Conservation (phyloP, 1,284 basidiomycete genomes). For the Rhodotorula sp. region DNA sequence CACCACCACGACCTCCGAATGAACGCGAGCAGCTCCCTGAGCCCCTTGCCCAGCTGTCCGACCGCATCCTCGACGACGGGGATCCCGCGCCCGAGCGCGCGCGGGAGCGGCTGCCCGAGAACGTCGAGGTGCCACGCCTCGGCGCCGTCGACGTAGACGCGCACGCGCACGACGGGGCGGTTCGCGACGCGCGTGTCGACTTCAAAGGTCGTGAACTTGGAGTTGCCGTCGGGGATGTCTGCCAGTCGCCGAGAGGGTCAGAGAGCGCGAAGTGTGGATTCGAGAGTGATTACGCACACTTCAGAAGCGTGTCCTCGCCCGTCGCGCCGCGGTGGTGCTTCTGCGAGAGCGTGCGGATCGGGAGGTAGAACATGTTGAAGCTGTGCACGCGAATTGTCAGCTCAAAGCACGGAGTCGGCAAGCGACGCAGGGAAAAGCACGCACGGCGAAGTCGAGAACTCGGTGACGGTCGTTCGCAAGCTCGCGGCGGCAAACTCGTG, state of each 20-base stretch:
- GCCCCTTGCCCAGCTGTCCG: constrained; percentile 37
- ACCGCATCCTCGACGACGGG: constrained; percentile 35
- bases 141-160: constrained; percentile 67
- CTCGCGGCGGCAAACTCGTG: constrained; percentile 71
- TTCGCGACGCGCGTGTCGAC: constrained; percentile 66
- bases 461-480: constrained; percentile 59
- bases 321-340: constrained; percentile 53
- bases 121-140: constrained; percentile 59
- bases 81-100: constrained; percentile 9
- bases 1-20: constrained; percentile 21
- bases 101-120: constrained; percentile 46
- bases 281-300: constrained; percentile 51
- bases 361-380: constrained; percentile 44
- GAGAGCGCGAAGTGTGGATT: too few relatives aligned
- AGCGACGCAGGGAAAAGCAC: constrained; percentile 41
- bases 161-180: constrained; percentile 61
- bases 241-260: constrained; percentile 1
- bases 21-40: constrained; percentile 25
- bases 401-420: constrained; percentile 42
- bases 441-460: constrained; percentile 64
- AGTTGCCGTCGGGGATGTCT: constrained; percentile 49
- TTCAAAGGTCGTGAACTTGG: constrained; percentile 64
- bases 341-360: constrained; percentile 48
- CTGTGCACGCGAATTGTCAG: constrained; percentile 1
- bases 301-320: constrained; percentile 65